Evolutionary conservation across 2,329 filamentous ascomycete species (phyloP).

Genomic region (Dothiorella sarmentorum): DNA sequence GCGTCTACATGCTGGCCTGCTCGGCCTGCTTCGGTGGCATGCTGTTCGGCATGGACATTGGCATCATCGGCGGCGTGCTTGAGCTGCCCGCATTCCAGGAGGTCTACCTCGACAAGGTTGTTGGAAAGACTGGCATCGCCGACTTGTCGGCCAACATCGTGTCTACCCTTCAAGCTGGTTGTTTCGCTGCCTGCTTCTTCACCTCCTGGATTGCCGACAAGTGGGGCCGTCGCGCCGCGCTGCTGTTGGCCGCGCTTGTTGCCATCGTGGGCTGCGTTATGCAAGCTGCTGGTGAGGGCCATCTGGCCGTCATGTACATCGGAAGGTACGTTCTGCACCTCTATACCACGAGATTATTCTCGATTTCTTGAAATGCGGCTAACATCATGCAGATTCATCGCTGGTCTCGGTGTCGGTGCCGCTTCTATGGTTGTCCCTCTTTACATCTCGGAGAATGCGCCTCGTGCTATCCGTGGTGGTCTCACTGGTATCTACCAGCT

Average conservation of each 20-base stretch:
- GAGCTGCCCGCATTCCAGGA: conserved; percentile 57
- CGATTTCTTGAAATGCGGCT: neutral
- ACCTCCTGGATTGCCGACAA: conserved; percentile 53
- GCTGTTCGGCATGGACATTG: conserved; percentile 65
- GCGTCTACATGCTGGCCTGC: conserved; percentile 61
- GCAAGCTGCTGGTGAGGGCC: conserved; percentile 60
- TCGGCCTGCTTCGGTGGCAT: conserved; percentile 68
- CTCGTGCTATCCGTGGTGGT: conserved; percentile 57
- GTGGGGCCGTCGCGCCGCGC: conserved; percentile 53
- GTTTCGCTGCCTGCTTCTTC: conserved; percentile 62
- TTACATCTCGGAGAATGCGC: conserved; percentile 60
- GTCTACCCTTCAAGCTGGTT: conserved; percentile 64
- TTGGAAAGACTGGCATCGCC: conserved; percentile 40
- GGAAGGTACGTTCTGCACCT: conserved; percentile 50
- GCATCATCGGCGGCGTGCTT: conserved; percentile 59
- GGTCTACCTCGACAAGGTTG: conserved; percentile 25
- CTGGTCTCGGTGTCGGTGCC: conserved; percentile 51
- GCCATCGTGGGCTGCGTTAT: conserved; percentile 62
- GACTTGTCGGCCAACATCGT: conserved; percentile 66
- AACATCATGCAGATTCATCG: conserved; percentile 42
- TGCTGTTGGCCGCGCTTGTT: conserved; percentile 56
- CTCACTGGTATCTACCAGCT: conserved; percentile 61
- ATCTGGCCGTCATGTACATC: conserved; percentile 61
- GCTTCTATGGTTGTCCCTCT: conserved; percentile 58
- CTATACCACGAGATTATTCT: neutral